Evolutionary conservation across 2,329 filamentous ascomycete species (phyloP).

Genomic region (Nigrograna mackinnonii): DNA sequence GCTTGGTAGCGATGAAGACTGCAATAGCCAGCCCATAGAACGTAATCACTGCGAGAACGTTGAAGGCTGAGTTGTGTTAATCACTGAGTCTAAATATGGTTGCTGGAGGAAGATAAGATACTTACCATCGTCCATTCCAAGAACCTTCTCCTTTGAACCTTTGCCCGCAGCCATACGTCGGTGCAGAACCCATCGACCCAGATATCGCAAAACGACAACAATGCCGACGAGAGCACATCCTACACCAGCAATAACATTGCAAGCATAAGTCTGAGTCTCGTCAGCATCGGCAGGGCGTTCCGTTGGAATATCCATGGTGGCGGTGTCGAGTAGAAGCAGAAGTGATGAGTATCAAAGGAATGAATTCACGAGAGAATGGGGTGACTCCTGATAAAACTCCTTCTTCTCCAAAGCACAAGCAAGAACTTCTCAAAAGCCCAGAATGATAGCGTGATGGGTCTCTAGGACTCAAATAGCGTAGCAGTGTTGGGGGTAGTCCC

Average conservation of each 20-base stretch:
- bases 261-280: conserved; percentile 10
- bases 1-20: conserved; percentile 16
- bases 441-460: too few relatives aligned
- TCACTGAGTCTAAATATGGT: background rate
- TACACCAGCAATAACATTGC: conserved; percentile 9
- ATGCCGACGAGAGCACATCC: conserved; percentile 12
- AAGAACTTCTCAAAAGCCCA: too few relatives aligned
- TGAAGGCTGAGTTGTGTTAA: conserved; percentile 15
- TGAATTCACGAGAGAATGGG: too few relatives aligned
- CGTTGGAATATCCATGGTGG: conserved; percentile 15
- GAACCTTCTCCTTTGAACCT: conserved; percentile 4
- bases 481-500: too few relatives aligned
- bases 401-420: too few relatives aligned
- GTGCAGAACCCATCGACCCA: conserved; percentile 16
- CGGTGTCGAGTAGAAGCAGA: too few relatives aligned
- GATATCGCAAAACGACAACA: conserved; percentile 13
- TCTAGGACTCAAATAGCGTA: too few relatives aligned
- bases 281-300: conserved; percentile 12
- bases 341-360: too few relatives aligned
- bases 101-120: background rate
- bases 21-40: conserved; percentile 19
- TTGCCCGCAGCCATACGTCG: conserved; percentile 6
- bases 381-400: too few relatives aligned
- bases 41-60: conserved; percentile 17
- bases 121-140: conserved; percentile 21